Base-by-base conservation (phyloP, 768 basidiomycete species). In the Dioszegia crocea region DNA sequence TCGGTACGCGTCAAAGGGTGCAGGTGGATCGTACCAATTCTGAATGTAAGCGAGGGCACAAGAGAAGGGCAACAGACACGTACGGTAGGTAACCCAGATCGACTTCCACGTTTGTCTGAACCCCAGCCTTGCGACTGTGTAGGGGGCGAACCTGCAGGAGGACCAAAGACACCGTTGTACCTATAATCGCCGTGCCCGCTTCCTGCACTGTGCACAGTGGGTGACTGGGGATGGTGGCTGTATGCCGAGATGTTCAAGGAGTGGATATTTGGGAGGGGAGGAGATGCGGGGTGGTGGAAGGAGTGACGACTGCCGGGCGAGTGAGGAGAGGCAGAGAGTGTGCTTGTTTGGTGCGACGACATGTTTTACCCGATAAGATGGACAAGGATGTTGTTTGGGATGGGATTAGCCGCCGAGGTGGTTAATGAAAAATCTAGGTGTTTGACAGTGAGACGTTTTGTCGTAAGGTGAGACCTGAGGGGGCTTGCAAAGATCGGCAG, bases 121-220 rank as follows among this genome's bases (percentile, higher is more conserved):
- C 58, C 58, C 68, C 64, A 64, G 21, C 65, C 48, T 43, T 56
- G 49, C 23, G 19, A 4, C 43, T 29, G 40, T 24, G 51, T n/a
- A 9, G 36, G 40, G 24, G 58, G 56, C 3, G 33, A 48, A 8
- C 33, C 46, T 4, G 46, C 66, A 30, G 71, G 71, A 19, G 71
- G 71, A 41, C 68, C 71, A 55, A 73, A 73, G 3, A 73, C 71
- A 19, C 71, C 71, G 56, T 66, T 66, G 44, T 66, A 73, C 41
- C 64, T 31, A 56, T 67, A 73, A 29, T 64, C 61, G 17, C 45
- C 52, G 10, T 33, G n/a, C 4, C 24, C 38, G 38, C 23, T 39
- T 24, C 31, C 24, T 5, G 21, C 14, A 6, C 14, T 5, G n/a
- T 29, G 36, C 16, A 12, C 21, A 23, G 19, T 39, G 17, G 23